Evolutionary conservation across 768 basidiomycete species (phyloP).

Genomic region (Peribolospora baueri): DNA sequence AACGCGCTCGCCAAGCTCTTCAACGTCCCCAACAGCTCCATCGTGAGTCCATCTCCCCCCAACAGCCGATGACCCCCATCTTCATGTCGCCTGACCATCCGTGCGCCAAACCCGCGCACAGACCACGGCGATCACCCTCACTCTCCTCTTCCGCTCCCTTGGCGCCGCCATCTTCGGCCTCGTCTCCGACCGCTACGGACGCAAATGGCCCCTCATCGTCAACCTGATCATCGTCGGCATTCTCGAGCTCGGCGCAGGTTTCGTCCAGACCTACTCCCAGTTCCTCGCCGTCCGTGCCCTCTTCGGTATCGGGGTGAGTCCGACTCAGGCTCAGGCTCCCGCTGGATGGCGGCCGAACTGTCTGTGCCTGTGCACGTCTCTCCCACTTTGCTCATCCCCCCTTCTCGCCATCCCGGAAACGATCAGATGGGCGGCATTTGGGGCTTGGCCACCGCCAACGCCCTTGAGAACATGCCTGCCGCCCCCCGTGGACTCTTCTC

Average conservation of each 20-base stretch:
- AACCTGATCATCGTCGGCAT: constrained; percentile 47
- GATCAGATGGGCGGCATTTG: constrained; percentile 8
- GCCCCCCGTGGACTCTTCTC: constrained; percentile 62
- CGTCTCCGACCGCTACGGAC: constrained; percentile 64
- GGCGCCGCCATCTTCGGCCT: constrained; percentile 44
- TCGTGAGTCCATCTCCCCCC: neutral
- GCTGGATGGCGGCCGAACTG: too few species aligned
- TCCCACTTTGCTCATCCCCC: constrained; percentile 37
- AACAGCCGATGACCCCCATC: constrained; percentile 6
- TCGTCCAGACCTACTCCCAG: constrained; percentile 44
- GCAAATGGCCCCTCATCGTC: constrained; percentile 72
- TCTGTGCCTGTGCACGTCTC: too few species aligned
- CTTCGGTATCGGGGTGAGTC: constrained; percentile 35
- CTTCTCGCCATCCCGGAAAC: neutral
- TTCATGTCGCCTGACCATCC: neutral
- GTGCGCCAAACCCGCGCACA: constrained; percentile 8
- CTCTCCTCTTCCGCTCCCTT: constrained; percentile 52
- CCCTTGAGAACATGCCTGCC: constrained; percentile 26
- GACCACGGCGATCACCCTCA: constrained; percentile 68
- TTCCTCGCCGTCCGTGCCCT: constrained; percentile 65
- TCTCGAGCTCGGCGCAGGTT: constrained; percentile 58
- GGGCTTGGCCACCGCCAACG: constrained; percentile 17
- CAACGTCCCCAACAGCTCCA: constrained; percentile 10
- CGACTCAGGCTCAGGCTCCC: constrained; percentile 15
- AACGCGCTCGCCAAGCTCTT: constrained; percentile 16